These are phyloP conservation scores for Ophiostoma perfectum DNA, from an alignment of 2,329 filamentous ascomycete genomes.

Conservation along the genomic window DNA sequence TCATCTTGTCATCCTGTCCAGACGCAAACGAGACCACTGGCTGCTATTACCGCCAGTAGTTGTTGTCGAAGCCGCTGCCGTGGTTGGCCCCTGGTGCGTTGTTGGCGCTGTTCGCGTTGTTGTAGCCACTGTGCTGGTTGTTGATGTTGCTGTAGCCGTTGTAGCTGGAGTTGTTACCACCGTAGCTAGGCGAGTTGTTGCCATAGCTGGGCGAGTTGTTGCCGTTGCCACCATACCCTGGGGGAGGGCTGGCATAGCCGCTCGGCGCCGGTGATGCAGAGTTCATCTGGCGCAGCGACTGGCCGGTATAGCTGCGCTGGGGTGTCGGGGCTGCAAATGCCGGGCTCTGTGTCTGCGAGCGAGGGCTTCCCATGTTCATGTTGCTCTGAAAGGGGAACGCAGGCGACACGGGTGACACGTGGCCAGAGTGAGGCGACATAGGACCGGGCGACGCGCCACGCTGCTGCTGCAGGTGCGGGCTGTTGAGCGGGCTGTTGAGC, in stretches of 20 bases:
- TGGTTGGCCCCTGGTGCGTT: neutral
- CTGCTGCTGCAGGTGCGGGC: constrained; percentile 11
- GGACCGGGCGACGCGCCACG: neutral
- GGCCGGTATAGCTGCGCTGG: constrained; percentile 24
- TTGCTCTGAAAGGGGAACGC: neutral
- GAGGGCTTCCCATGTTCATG: constrained; percentile 4
- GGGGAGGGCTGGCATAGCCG: neutral
- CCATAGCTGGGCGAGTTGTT: neutral
- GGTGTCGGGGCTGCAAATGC: constrained; percentile 15
- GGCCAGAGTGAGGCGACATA: constrained; percentile 13
- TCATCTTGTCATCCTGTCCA: neutral
- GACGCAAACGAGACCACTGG: neutral
- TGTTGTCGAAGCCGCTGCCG: constrained; percentile 16
- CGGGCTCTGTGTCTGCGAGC: constrained; percentile 21
- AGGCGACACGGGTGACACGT: constrained; percentile 15
- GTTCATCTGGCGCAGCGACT: constrained; percentile 1
- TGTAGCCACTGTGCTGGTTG: constrained; percentile 13
- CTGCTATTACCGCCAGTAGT: constrained; percentile 18
- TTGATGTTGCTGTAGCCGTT: constrained; percentile 13
- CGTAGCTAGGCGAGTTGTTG: neutral
- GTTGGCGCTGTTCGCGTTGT: neutral
- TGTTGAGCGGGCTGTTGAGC: constrained; percentile 14
- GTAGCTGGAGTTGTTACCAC: constrained; percentile 8
- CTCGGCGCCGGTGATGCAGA: constrained; percentile 3
- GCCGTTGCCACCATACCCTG: neutral